Percentiles rank a stretch among this genome's conserved stretches.
Evolutionary conservation across 1,139 yeast species (phyloP).

Genomic region (Kurtzmaniella natalensis): DNA sequence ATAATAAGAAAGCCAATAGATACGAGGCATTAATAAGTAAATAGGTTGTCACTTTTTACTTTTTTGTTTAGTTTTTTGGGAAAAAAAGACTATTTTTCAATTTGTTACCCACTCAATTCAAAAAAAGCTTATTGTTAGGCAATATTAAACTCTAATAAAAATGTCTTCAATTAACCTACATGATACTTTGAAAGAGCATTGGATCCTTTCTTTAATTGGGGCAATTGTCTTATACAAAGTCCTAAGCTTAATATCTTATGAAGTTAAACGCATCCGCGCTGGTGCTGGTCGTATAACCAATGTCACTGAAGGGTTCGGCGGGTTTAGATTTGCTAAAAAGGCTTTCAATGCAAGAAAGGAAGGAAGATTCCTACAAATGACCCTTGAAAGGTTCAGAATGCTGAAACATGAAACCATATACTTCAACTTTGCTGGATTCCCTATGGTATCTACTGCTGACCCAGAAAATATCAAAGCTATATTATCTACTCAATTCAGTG

Average conservation of each 20-base stretch:
- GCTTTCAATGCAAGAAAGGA: conserved; percentile 15
- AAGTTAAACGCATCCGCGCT: conserved; percentile 10
- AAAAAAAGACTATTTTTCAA: no score
- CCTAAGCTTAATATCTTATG: not conserved
- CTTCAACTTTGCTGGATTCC: conserved; percentile 17
- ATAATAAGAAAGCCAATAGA: no score
- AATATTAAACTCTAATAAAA: not conserved
- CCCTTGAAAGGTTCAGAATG: conserved; percentile 13
- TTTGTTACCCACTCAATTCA: no score
- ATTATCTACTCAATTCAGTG: conserved; percentile 44
- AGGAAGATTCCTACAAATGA: conserved; percentile 23
- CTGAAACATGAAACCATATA: conserved; percentile 15
- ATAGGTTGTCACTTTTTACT: no score
- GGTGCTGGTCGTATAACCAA: conserved; percentile 17
- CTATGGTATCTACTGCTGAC: conserved; percentile 25
- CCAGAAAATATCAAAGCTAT: conserved; percentile 40
- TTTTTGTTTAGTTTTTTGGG: no score
- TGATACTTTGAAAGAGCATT: not conserved
- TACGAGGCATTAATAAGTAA: no score
- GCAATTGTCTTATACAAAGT: not conserved
- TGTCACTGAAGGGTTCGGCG: conserved; percentile 17
- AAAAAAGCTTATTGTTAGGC: no score
- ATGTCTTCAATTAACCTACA: not conserved
- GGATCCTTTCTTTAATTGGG: conserved; percentile 1
- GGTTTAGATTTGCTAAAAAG: conserved; percentile 18